phyloP scores from a whole-genome alignment of 371 early-diverging fungal species.

The Mucor sp. region DNA sequence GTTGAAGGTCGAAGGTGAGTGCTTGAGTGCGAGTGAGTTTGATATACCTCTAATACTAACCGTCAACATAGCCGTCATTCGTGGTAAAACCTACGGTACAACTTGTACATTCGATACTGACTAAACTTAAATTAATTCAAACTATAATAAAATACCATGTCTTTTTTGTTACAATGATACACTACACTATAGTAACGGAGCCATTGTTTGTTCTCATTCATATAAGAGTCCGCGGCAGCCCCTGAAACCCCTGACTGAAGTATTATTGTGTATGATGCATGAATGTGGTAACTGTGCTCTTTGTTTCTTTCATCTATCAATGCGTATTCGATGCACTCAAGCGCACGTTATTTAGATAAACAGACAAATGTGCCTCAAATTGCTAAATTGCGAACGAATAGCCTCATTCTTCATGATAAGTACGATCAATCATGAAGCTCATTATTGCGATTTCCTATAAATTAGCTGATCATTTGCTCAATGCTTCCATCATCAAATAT shows the following conservation, averaged over 20 bases:
- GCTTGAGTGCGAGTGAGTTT: neutral
- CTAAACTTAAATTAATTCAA: conserved; percentile 13
- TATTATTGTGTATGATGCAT: too few relatives aligned
- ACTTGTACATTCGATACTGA: conserved; percentile 49
- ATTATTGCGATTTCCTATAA: neutral
- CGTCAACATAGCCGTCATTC: conserved; percentile 37
- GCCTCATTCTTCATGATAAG: neutral
- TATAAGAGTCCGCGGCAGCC: neutral
- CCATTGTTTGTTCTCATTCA: neutral
- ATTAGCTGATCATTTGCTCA: neutral
- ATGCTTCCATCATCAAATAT: neutral
- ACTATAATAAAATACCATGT: conserved; percentile 5
- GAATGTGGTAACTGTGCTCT: too few relatives aligned
- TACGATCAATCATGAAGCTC: neutral
- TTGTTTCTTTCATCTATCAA: too few relatives aligned
- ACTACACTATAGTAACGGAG: neutral
- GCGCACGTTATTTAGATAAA: too few relatives aligned
- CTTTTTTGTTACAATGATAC: neutral
- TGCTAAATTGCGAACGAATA: too few relatives aligned
- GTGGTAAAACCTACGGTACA: conserved; percentile 53
- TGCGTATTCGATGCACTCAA: too few relatives aligned
- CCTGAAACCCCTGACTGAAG: too few relatives aligned
- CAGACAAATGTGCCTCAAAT: too few relatives aligned
- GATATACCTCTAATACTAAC: neutral
- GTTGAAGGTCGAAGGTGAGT: conserved; percentile 41